Conservation (phyloP, 345 rosid genomes). For the Salix arbutifolia region DNA sequence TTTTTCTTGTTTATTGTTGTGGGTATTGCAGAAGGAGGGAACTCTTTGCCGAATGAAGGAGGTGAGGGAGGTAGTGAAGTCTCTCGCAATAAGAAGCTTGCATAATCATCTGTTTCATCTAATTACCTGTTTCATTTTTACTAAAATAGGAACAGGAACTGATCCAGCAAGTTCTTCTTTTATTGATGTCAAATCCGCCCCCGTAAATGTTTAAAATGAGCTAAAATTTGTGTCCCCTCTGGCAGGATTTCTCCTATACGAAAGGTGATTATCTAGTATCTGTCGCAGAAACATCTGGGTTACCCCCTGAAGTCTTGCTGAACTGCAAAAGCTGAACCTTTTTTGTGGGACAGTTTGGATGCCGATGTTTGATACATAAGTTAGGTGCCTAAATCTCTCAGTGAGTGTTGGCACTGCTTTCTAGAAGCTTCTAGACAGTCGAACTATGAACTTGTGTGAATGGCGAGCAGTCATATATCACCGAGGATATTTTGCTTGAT, state of each 20-base stretch:
- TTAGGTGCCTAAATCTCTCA: conserved; percentile 84
- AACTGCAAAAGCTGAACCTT: conserved; percentile 56
- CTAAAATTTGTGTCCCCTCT: background rate
- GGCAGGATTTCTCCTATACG: conserved; percentile 74
- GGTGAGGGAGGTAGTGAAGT: conserved; percentile 39
- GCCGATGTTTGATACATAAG: conserved; percentile 92
- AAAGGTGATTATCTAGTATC: conserved; percentile 83
- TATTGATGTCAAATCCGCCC: background rate
- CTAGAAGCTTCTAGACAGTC: conserved; percentile 92
- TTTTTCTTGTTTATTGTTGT: background rate
- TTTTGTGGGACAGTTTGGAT: conserved; percentile 75
- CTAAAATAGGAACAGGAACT: conserved; percentile 68
- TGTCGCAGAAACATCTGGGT: conserved; percentile 85
- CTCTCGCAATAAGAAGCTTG: conserved; percentile 46
- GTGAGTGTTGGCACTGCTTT: conserved; percentile 88
- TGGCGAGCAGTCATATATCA: conserved; percentile 31
- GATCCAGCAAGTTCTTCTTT: conserved; percentile 68
- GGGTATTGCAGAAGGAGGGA: conserved; percentile 35
- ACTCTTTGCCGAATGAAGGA: conserved; percentile 39
- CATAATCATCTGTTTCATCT: too few relatives aligned
- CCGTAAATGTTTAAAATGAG: background rate
- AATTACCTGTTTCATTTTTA: conserved; percentile 16
- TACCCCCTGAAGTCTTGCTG: conserved; percentile 68
- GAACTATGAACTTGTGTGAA: conserved; percentile 44
- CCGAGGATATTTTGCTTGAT: conserved; percentile 68